phyloP scores from a whole-genome alignment of 768 basidiomycete species.

The Leccinum arenicola region DNA sequence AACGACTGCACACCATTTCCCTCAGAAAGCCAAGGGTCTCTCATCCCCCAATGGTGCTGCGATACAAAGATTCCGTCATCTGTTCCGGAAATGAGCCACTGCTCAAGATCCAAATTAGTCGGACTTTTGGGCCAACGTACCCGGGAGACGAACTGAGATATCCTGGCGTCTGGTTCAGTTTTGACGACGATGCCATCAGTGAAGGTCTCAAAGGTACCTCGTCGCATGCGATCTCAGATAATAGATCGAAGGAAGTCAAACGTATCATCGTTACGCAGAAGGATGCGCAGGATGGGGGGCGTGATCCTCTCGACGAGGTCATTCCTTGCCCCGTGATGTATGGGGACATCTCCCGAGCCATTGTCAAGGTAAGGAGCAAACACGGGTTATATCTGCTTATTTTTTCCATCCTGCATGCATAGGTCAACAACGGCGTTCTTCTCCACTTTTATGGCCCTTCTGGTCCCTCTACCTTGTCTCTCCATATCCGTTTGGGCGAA shows the following conservation, averaged over 20 bases:
- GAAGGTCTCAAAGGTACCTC: conserved; percentile 51
- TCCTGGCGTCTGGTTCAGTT: conserved; percentile 82
- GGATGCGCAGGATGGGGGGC: conserved; percentile 48
- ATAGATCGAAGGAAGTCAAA: conserved; percentile 73
- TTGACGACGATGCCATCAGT: conserved; percentile 66
- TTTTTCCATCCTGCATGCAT: background rate
- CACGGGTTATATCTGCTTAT: background rate
- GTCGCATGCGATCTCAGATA: conserved; percentile 42
- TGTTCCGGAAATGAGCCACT: conserved; percentile 62
- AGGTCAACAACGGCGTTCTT: conserved; percentile 75
- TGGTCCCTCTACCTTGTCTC: conserved; percentile 33
- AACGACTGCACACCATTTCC: conserved; percentile 77
- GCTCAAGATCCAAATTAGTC: conserved; percentile 61
- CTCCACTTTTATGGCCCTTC: conserved; percentile 63
- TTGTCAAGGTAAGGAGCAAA: conserved; percentile 54
- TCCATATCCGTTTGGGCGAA: conserved; percentile 64
- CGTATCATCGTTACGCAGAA: conserved; percentile 73
- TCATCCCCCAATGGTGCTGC: conserved; percentile 63
- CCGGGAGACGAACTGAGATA: conserved; percentile 74
- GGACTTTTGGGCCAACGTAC: conserved; percentile 82
- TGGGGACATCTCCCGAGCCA: conserved; percentile 65
- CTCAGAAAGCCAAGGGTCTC: conserved; percentile 64
- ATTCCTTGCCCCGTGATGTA: conserved; percentile 62
- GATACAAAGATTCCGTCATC: conserved; percentile 63
- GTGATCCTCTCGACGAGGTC: conserved; percentile 75